Evolutionary conservation across 345 rosid species (phyloP), one percentile per base, ranked within the genome.

Genomic region (Citrus trifoliata): DNA sequence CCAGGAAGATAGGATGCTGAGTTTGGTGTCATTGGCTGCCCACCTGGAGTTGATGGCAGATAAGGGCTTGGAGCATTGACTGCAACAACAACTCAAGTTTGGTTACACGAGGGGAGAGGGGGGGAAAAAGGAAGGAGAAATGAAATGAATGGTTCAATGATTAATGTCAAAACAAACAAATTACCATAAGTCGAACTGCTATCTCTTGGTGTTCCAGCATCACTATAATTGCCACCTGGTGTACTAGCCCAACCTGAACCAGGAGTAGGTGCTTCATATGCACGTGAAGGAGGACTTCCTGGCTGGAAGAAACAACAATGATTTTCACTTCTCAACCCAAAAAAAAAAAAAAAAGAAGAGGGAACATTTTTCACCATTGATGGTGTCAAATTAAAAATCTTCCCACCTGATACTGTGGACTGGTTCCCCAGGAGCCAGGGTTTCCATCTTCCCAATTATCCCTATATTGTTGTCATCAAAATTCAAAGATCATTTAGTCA

Each of bases 391-490:
- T 46, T 25, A 32, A 62, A 67, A 42, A 70, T 59, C 48, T 18
- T 42, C 85, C 62, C 48, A 95, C 98, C 92, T 88, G 99, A 85
- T 95, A 93, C 68, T 88, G 92, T 21, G 98, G 95, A 86, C 95
- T 91, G 25, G 90, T 84, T 80, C 93, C 97, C 98, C 98, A 95
- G 42, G 98, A 88, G 33, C 71, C 98, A 27, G 97, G 99, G 80
- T 95, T 95, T 33, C 91, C 96, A n/a, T 92, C 99, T 86, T 95
- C 99, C 94, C 98, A 92, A 71, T 90, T 92, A 82, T 93, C 97
- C 91, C 97, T 95, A 70, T 65, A 79, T 80, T 78, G n/a, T 76
- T 63, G 1, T 62, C 28, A 51, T 22, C 35, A 73, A 30, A 70
- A 70, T 7, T 51, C 77, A 68, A 65, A 7, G 53, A 56, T 28